Conservation (phyloP, 2,329 filamentous ascomycete species). For the Mariannaea elegans region DNA sequence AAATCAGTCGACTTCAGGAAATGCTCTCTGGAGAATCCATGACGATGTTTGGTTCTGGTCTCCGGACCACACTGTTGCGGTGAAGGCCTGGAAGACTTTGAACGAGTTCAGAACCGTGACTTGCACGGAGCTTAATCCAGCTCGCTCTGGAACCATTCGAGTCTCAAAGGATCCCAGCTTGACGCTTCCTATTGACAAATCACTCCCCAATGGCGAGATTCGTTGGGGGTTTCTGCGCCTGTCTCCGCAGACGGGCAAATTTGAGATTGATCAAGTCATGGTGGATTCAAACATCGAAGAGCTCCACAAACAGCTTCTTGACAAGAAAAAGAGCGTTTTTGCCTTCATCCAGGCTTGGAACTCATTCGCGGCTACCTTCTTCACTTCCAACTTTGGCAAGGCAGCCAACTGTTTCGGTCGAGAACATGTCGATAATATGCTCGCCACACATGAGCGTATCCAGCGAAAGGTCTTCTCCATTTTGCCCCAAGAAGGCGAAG, state of each 20-base stretch:
- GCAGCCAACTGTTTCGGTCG: conserved; percentile 61
- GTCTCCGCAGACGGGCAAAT: conserved; percentile 60
- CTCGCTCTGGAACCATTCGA: conserved; percentile 59
- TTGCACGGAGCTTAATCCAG: conserved; percentile 63
- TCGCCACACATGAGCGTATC: conserved; percentile 58
- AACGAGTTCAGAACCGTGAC: conserved; percentile 62
- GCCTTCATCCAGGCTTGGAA: conserved; percentile 61
- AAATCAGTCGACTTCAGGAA: conserved; percentile 63
- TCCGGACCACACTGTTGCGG: conserved; percentile 60
- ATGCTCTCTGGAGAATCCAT: conserved; percentile 67
- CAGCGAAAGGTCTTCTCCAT: conserved; percentile 57
- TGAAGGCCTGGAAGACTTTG: conserved; percentile 67
- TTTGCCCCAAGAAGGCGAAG: conserved; percentile 33
- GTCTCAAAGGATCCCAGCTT: conserved; percentile 43
- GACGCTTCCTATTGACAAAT: conserved; percentile 36
- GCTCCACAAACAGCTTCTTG: conserved; percentile 63
- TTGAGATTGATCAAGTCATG: conserved; percentile 66
- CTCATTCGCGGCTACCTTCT: conserved; percentile 60
- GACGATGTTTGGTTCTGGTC: conserved; percentile 76
- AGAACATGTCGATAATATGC: conserved; percentile 61
- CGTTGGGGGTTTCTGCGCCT: conserved; percentile 66
- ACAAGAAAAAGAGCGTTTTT: conserved; percentile 60
- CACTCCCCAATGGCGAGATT: conserved; percentile 58
- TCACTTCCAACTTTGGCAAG: conserved; percentile 61
- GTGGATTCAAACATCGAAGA: conserved; percentile 69